A percentile compares a stretch with the other conserved stretches of the same genome.
phyloP scores from a whole-genome alignment of 2,329 filamentous ascomycete species.

The Xylariales sp. region DNA sequence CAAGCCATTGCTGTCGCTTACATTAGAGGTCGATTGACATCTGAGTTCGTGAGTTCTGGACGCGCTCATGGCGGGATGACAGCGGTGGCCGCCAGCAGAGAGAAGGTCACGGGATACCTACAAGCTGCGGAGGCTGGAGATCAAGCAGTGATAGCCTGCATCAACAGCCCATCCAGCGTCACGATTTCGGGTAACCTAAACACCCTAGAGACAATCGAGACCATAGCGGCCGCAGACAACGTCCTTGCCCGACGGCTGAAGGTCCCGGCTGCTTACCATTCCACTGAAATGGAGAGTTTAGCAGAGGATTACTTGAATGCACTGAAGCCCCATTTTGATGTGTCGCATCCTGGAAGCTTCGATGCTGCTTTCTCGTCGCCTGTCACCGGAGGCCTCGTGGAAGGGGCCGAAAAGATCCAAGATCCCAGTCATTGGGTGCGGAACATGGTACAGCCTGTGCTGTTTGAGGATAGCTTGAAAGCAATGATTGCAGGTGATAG shows the following conservation, averaged over 20 bases:
- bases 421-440: constrained; percentile 19
- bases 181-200: constrained; percentile 44
- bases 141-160: constrained; percentile 32
- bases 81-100: constrained; percentile 19
- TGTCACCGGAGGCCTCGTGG: constrained; percentile 5
- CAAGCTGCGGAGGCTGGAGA: constrained; percentile 32
- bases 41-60: constrained; percentile 1
- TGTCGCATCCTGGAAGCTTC: background rate
- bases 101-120: constrained; percentile 1
- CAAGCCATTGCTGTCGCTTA: constrained; percentile 22
- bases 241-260: constrained; percentile 15
- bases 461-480: constrained; percentile 30
- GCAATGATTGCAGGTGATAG: constrained; percentile 28
- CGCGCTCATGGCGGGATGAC: constrained; percentile 24
- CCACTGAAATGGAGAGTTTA: constrained; percentile 21
- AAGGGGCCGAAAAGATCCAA: background rate
- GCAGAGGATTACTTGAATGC: constrained; percentile 15
- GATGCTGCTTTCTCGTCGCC: constrained; percentile 3
- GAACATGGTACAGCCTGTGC: constrained; percentile 21
- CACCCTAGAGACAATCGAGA: constrained; percentile 33
- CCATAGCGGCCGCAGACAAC: constrained; percentile 18
- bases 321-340: constrained; percentile 3
- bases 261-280: constrained; percentile 26
- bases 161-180: constrained; percentile 39
- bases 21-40: constrained; percentile 4